Conservation (phyloP, 1,284 basidiomycete species). For the Leucoagaricus sp. region DNA sequence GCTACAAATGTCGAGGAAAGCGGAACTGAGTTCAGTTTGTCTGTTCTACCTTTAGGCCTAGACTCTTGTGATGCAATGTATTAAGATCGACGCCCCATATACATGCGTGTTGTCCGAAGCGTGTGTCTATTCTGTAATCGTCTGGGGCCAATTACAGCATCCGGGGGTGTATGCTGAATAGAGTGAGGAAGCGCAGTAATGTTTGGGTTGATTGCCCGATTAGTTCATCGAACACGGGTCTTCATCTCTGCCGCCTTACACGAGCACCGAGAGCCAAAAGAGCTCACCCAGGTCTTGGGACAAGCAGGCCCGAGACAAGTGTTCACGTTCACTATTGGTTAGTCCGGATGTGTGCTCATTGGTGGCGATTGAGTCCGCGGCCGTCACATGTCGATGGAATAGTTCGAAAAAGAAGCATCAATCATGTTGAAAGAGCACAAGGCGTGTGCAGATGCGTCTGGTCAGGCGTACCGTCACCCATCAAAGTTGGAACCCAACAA, state of each 20-base stretch:
- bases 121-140: not conserved
- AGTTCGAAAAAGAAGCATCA: not conserved
- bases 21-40: not conserved
- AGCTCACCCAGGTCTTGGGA: not conserved
- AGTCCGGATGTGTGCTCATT: not conserved
- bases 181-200: not conserved
- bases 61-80: not conserved
- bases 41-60: not conserved
- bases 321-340: not conserved
- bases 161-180: not conserved
- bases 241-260: not conserved
- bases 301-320: not conserved
- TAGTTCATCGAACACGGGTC: not conserved
- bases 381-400: conserved; percentile 5
- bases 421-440: not conserved
- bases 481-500: not conserved
- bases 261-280: not conserved
- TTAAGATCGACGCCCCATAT: not conserved
- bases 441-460: not conserved
- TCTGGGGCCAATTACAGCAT: not conserved
- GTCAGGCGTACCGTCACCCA: not conserved
- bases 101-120: not conserved
- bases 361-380: not conserved
- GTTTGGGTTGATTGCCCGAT: not conserved
- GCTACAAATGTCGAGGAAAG: not conserved